phyloP scores from a whole-genome alignment of 2,329 filamentous ascomycete species.

The Lasiodiplodia sp. region DNA sequence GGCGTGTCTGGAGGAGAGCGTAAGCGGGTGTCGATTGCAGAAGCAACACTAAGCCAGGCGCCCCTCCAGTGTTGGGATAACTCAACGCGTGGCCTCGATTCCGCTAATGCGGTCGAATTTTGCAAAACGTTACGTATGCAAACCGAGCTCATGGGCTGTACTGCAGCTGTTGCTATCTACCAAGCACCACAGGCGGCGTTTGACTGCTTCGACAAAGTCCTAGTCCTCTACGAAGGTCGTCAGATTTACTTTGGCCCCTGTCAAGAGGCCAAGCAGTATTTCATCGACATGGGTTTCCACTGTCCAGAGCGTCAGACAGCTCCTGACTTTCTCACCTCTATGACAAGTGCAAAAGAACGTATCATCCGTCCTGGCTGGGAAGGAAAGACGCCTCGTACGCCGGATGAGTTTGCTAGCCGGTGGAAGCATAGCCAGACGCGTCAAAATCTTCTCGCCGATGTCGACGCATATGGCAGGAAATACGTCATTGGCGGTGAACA shows the following conservation, averaged over 20 bases:
- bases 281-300: slow-evolving; percentile 72
- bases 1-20: slow-evolving; percentile 75
- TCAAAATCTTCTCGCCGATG: slow-evolving; percentile 46
- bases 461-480: slow-evolving; percentile 48
- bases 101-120: slow-evolving; percentile 74
- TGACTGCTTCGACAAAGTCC: slow-evolving; percentile 71
- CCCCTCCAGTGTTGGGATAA: slow-evolving; percentile 75
- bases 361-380: slow-evolving; percentile 49
- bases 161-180: slow-evolving; percentile 72
- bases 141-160: slow-evolving; percentile 67
- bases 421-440: slow-evolving; percentile 60
- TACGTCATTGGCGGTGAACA: slow-evolving; percentile 47
- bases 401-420: slow-evolving; percentile 49
- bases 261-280: slow-evolving; percentile 69
- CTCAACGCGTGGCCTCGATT: slow-evolving; percentile 72
- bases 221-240: slow-evolving; percentile 69
- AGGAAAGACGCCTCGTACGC: slow-evolving; percentile 46
- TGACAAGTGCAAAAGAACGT: slow-evolving; percentile 59
- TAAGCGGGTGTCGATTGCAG: slow-evolving; percentile 79
- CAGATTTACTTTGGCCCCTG: slow-evolving; percentile 73
- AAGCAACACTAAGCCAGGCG: slow-evolving; percentile 69
- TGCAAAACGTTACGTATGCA: slow-evolving; percentile 69
- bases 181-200: slow-evolving; percentile 73
- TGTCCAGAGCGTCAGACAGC: slow-evolving; percentile 72
- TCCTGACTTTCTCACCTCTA: slow-evolving; percentile 77